Conservation (phyloP, 225 moss, liverwort and hornwort species). For the Anthoceros angustus region DNA sequence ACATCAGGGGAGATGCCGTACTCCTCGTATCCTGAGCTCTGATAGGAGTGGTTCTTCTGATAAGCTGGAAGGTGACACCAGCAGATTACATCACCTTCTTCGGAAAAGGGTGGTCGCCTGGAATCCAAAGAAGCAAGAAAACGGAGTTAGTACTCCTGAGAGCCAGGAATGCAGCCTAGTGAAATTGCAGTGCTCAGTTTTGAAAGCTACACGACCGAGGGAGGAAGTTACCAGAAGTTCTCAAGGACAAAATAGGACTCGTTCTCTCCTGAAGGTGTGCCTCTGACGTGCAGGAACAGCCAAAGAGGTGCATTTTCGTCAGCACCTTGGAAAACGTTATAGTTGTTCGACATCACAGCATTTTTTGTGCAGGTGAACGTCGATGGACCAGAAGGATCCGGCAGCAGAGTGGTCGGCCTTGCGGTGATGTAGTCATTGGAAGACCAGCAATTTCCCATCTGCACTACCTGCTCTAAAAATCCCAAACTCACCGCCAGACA, state of each 20-base stretch:
- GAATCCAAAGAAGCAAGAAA: background rate
- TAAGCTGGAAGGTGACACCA: constrained; percentile 35
- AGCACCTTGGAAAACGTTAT: constrained; percentile 25
- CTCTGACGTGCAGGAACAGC: constrained; percentile 34
- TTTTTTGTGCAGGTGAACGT: constrained; percentile 27
- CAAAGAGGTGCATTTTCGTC: constrained; percentile 26
- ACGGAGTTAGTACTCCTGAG: background rate
- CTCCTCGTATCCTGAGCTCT: constrained; percentile 24
- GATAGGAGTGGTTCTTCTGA: constrained; percentile 23
- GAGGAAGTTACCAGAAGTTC: constrained; percentile 22
- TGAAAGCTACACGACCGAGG: background rate
- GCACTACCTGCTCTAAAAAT: too few relatives aligned
- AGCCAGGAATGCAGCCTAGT: background rate
- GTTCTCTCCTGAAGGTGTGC: constrained; percentile 22
- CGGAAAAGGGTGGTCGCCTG: constrained; percentile 36
- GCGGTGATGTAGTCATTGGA: constrained; percentile 27
- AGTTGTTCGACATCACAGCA: constrained; percentile 30
- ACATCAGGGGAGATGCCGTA: constrained; percentile 35
- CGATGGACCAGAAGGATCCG: constrained; percentile 25
- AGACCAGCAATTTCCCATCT: constrained; percentile 32
- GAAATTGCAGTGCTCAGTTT: background rate
- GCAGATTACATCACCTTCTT: constrained; percentile 37
- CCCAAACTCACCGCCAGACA: too few relatives aligned
- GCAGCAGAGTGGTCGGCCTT: constrained; percentile 17
- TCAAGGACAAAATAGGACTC: constrained; percentile 35